These are phyloP conservation scores for Claviceps capensis DNA, from an alignment of 2,329 filamentous ascomycete genomes.

Conservation along the genomic window DNA sequence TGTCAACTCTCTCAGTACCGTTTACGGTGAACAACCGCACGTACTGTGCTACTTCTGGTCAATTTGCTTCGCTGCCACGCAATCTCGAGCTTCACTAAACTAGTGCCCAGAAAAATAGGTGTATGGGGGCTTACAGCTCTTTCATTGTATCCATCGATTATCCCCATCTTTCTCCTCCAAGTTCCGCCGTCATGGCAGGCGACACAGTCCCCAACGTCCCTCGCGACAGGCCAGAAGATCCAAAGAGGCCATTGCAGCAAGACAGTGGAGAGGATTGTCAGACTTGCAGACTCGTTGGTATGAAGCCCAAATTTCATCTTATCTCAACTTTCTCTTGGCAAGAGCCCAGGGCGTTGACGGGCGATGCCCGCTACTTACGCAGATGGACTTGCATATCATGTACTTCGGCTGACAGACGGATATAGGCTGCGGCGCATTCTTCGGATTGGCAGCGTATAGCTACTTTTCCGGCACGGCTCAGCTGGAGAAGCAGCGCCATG, in stretches of 20 bases:
- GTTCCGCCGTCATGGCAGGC: constrained; percentile 15
- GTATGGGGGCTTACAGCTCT: no score
- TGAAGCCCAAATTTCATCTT: constrained; percentile 13
- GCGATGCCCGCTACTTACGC: no score
- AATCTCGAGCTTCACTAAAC: no score
- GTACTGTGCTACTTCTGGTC: no score
- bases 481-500: constrained; percentile 49
- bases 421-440: constrained; percentile 63
- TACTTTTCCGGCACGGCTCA: constrained; percentile 63
- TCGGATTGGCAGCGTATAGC: constrained; percentile 64
- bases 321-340: neutral
- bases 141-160: no score
- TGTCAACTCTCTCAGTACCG: no score
- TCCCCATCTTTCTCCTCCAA: no score
- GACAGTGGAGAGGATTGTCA: constrained; percentile 53
- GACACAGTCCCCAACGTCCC: constrained; percentile 35
- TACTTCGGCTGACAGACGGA: neutral
- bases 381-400: neutral
- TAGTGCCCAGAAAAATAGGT: no score
- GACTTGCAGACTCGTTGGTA: constrained; percentile 59
- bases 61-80: no score
- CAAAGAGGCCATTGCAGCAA: constrained; percentile 41
- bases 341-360: no score
- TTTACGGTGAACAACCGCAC: no score
- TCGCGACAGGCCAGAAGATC: constrained; percentile 47